A percentile compares a stretch with the other conserved stretches of the same genome.
Conservation (phyloP, 2,329 filamentous ascomycete genomes). For the Xylaria sp. region DNA sequence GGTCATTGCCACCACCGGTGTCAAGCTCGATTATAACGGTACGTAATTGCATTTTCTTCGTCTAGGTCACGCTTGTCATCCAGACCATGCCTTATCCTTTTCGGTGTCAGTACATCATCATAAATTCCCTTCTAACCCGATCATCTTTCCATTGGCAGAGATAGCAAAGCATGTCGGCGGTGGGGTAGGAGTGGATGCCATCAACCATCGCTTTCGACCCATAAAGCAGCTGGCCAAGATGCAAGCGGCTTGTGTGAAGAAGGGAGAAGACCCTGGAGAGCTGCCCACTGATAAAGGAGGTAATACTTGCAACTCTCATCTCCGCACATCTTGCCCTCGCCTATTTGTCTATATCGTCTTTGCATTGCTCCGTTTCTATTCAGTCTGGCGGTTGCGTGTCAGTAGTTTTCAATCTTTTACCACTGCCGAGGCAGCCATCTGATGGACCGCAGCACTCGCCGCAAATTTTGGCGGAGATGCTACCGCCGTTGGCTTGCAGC, state of each 20-base stretch:
- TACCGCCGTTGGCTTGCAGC: conserved; percentile 59
- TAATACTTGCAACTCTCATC: conserved; percentile 42
- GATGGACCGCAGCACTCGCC: conserved; percentile 27
- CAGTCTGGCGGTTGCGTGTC: neutral
- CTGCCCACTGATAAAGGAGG: conserved; percentile 51
- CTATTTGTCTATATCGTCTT: conserved; percentile 2
- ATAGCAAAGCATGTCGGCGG: conserved; percentile 46
- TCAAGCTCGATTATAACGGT: conserved; percentile 71
- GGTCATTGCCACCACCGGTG: conserved; percentile 64
- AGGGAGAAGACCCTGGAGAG: conserved; percentile 49
- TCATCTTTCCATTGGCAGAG: conserved; percentile 33
- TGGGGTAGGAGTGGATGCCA: conserved; percentile 48
- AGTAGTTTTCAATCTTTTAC: neutral
- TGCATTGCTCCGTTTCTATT: conserved; percentile 2
- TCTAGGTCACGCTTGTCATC: neutral
- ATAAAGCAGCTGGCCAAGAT: conserved; percentile 53
- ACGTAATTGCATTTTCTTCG: conserved; percentile 46
- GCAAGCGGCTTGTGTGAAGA: conserved; percentile 47
- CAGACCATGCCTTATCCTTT: neutral
- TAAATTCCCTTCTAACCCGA: conserved; percentile 22
- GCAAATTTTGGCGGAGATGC: conserved; percentile 55
- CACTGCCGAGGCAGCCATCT: conserved; percentile 14
- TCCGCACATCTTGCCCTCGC: conserved; percentile 10
- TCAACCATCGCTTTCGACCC: conserved; percentile 54
- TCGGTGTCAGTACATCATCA: neutral